Evolutionary conservation across 768 basidiomycete genomes (phyloP), one percentile per base, ranked within the genome.

Genomic region (Tulasnella sp.): DNA sequence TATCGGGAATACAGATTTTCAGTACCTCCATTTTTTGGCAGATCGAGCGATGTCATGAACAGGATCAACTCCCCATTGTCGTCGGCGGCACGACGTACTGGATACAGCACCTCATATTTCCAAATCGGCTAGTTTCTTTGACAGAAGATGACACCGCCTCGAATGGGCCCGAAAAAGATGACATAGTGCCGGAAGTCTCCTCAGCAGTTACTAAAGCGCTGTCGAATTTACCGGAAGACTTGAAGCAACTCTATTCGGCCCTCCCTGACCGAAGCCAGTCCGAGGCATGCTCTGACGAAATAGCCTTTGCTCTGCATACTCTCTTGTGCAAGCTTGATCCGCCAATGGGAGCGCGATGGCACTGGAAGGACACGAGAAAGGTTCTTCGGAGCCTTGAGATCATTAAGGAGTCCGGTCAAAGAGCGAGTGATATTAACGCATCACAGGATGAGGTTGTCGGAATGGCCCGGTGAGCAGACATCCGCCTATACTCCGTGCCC

Each of bases 21-120:
- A 75, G 58, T 58, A 6, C n/a, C 37, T 54, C 72, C 36, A 36
- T 77, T 49, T 78, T 58, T 73, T 8, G 12, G 25, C 40, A 79
- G 79, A 79, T 79, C 19, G 73, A 77, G 34, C n/a, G 25, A 14
- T 76, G 70, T 45, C 79, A 79, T 36, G 74, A 64, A 42, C 67
- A 77, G 49, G 38, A 78, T 3, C 84, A 91, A 76, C 82, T 98
- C 7, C 97, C 97, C 0, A 93, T 99, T 75, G 85, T 97, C 8
- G 96, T 97, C 67, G 97, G 97, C 2, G 97, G 97, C 6, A 99
- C 97, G 1, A 90, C 94, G 3, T 99, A 99, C 82, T 99, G 96
- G 91, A 93, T 97, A 34, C 97, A 99, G 80, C 94, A 99, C 81
- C 89, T 97, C 49, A 85, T 99, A 15, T 98, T 99, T 81, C 93